phyloP scores from a whole-genome alignment of 2,329 filamentous ascomycete genomes.

The Talaromyces sp. region DNA sequence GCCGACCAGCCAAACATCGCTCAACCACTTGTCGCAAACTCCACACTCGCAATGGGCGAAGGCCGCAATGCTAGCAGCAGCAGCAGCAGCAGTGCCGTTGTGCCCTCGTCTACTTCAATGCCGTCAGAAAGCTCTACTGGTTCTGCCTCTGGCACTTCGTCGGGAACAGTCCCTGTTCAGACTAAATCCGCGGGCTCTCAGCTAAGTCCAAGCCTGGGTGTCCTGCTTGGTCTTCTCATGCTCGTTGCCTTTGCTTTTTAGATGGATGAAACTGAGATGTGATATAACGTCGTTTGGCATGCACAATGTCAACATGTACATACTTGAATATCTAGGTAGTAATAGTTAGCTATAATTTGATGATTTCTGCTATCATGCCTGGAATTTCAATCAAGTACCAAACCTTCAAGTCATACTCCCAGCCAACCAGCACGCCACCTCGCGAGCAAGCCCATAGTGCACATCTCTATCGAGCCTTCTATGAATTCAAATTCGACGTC shows the following conservation, averaged over 20 bases:
- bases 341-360: not conserved
- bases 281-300: not conserved
- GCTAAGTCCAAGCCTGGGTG: not conserved
- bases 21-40: slow-evolving; percentile 25
- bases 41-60: slow-evolving; percentile 21
- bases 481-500: no score
- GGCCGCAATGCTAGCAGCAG: slow-evolving; percentile 16
- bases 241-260: not conserved
- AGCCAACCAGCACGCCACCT: no score
- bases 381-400: not conserved
- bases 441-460: no score
- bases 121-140: slow-evolving; percentile 4
- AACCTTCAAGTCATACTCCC: no score
- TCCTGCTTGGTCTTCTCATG: not conserved
- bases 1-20: slow-evolving; percentile 22
- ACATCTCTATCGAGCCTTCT: no score
- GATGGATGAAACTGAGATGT: not conserved
- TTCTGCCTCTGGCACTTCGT: slow-evolving; percentile 1
- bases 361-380: not conserved
- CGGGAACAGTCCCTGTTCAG: not conserved
- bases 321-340: not conserved
- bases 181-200: not conserved
- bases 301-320: not conserved
- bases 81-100: slow-evolving; percentile 6
- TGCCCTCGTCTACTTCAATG: not conserved